A percentile compares a stretch with the other conserved stretches of the same genome.
These are phyloP conservation scores for Talaromyces atroroseus DNA, from an alignment of 2,329 filamentous ascomycete genomes.

Conservation along the genomic window DNA sequence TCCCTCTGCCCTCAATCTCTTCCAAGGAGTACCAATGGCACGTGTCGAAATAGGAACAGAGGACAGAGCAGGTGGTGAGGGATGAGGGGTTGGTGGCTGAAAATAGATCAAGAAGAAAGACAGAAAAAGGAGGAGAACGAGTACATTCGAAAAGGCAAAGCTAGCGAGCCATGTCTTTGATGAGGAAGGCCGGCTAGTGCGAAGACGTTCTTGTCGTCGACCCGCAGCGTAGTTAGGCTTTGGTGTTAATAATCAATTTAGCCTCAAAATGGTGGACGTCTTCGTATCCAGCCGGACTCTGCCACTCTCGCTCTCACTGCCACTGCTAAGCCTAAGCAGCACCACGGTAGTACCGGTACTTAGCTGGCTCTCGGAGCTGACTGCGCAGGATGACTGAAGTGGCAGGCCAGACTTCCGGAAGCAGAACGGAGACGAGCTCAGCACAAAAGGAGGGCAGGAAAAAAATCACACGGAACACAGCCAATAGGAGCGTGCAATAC, in stretches of 20 bases:
- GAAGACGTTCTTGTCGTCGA: neutral
- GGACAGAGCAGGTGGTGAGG: constrained; percentile 1
- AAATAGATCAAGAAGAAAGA: neutral
- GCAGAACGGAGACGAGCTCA: neutral
- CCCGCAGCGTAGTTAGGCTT: neutral
- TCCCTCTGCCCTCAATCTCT: neutral
- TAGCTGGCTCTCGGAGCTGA: too few species aligned
- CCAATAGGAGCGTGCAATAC: neutral
- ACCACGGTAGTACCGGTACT: too few species aligned
- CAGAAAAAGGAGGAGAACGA: neutral
- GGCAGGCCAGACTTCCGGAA: neutral
- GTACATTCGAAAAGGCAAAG: neutral
- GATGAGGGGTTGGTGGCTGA: neutral
- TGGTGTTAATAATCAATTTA: neutral
- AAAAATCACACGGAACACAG: neutral
- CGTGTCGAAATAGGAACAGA: constrained; percentile 1
- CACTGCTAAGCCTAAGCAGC: too few species aligned
- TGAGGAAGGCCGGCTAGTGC: neutral
- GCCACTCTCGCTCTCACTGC: too few species aligned
- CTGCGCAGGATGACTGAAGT: too few species aligned
- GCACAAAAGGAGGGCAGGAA: neutral
- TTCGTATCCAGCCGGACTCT: neutral
- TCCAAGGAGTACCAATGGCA: neutral
- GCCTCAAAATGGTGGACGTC: neutral
- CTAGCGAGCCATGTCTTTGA: neutral